Percentiles rank a stretch among this genome's conserved stretches.
phyloP scores from a whole-genome alignment of 768 basidiomycete species.

The Tylopilus balloui region DNA sequence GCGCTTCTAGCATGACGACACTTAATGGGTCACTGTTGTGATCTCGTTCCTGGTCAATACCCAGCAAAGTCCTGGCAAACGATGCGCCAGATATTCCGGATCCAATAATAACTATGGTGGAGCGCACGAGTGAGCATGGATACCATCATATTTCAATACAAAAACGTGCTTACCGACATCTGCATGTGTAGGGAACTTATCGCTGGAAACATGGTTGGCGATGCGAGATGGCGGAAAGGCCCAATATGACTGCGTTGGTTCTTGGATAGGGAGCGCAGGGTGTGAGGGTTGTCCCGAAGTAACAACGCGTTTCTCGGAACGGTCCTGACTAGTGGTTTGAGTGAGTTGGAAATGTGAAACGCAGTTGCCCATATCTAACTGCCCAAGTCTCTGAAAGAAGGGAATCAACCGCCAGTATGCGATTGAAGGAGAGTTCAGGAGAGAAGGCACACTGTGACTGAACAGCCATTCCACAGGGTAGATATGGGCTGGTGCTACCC shows the following conservation, averaged over 20 bases:
- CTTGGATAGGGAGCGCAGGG: conserved; percentile 47
- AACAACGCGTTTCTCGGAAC: conserved; percentile 2
- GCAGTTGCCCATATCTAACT: conserved; percentile 25
- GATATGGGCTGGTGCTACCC: conserved; percentile 12
- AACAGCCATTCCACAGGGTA: conserved; percentile 11
- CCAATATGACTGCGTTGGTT: conserved; percentile 64
- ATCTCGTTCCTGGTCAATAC: conserved; percentile 22
- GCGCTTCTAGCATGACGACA: conserved; percentile 58
- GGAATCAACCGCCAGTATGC: neutral
- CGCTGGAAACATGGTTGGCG: conserved; percentile 25
- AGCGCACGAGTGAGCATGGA: neutral
- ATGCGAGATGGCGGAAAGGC: conserved; percentile 49
- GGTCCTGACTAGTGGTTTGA: neutral
- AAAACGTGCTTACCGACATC: conserved; percentile 44
- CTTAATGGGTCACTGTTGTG: conserved; percentile 18
- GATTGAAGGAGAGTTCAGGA: neutral
- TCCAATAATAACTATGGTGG: conserved; percentile 43
- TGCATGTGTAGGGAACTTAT: conserved; percentile 42
- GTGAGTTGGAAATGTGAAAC: conserved; percentile 12
- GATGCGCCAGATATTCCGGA: conserved; percentile 50
- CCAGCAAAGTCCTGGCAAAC: conserved; percentile 38
- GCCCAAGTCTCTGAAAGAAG: conserved; percentile 4
- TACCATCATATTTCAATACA: neutral
- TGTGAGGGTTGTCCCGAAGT: neutral
- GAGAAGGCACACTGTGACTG: neutral